These are phyloP conservation scores for Hibiscus syriacus DNA, from an alignment of 345 rosid species.

Conservation along the genomic window DNA sequence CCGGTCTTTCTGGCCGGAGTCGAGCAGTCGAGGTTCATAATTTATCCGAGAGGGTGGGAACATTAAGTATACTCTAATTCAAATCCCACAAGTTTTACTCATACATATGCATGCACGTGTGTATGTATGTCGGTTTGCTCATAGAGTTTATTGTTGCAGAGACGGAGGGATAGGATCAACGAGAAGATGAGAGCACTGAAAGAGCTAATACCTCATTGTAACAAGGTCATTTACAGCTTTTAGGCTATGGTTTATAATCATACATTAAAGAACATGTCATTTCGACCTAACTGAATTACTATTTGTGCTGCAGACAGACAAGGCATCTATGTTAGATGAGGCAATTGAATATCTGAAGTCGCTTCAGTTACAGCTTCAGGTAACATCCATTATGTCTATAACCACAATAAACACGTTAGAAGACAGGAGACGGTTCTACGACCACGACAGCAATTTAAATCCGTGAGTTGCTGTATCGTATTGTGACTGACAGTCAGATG, in stretches of 20 bases:
- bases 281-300: background rate
- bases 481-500: conserved; percentile 5
- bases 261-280: too few species aligned
- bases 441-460: too few species aligned
- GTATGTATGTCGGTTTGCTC: too few species aligned
- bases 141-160: conserved; percentile 27
- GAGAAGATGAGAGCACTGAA: conserved; percentile 82
- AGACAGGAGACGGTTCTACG: too few species aligned
- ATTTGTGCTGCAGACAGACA: conserved; percentile 54
- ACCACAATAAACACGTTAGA: too few species aligned
- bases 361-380: conserved; percentile 88
- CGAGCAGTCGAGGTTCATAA: conserved; percentile 72
- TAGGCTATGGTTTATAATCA: too few species aligned
- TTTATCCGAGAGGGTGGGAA: conserved; percentile 60
- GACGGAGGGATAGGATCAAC: conserved; percentile 81
- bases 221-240: conserved; percentile 42
- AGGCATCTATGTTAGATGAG: conserved; percentile 93
- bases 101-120: too few species aligned
- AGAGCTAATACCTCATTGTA: conserved; percentile 86
- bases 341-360: conserved; percentile 89
- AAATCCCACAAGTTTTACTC: too few species aligned
- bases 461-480: too few species aligned
- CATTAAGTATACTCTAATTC: too few species aligned
- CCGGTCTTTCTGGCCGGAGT: conserved; percentile 39
- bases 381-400: too few species aligned